A percentile compares a stretch with the other conserved stretches of the same genome.
phyloP scores from a whole-genome alignment of 768 basidiomycete species.

The Candolleomyces eurysporus region DNA sequence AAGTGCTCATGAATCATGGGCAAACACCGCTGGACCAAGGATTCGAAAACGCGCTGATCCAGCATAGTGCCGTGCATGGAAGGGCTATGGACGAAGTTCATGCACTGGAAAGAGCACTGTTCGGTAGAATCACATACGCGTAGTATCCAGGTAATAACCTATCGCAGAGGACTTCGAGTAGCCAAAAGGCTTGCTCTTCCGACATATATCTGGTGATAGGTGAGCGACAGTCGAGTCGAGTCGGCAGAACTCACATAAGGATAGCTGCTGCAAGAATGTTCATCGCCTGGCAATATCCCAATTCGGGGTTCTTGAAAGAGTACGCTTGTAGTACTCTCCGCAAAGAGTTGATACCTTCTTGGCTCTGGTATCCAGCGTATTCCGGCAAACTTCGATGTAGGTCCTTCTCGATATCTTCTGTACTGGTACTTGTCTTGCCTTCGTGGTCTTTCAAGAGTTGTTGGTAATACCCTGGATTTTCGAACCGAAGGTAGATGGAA shows the following conservation, averaged over 20 bases:
- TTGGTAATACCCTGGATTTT: conserved; percentile 81
- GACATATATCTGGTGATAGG: conserved; percentile 81
- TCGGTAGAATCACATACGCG: conserved; percentile 49
- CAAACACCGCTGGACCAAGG: conserved; percentile 83
- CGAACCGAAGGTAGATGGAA: conserved; percentile 85
- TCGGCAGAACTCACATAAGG: conserved; percentile 57
- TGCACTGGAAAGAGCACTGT: not conserved
- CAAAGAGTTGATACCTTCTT: conserved; percentile 81
- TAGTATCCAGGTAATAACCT: conserved; percentile 97
- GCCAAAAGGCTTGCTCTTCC: conserved; percentile 98
- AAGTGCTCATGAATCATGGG: conserved; percentile 96
- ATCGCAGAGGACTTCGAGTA: conserved; percentile 92
- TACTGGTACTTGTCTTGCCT: conserved; percentile 80
- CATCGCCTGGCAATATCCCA: conserved; percentile 98
- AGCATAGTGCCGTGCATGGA: conserved; percentile 99
- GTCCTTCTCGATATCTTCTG: conserved; percentile 99
- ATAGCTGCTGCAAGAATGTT: conserved; percentile 97
- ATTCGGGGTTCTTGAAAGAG: conserved; percentile 90
- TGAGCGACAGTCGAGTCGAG: not conserved
- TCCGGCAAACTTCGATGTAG: conserved; percentile 94
- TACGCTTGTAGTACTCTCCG: conserved; percentile 93
- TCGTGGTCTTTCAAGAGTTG: conserved; percentile 71
- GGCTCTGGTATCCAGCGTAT: conserved; percentile 92
- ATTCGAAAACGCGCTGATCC: conserved; percentile 98
- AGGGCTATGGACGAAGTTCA: conserved; percentile 48